Conservation (phyloP, 1,284 basidiomycete species). For the Cystobasidium slooffiae region DNA sequence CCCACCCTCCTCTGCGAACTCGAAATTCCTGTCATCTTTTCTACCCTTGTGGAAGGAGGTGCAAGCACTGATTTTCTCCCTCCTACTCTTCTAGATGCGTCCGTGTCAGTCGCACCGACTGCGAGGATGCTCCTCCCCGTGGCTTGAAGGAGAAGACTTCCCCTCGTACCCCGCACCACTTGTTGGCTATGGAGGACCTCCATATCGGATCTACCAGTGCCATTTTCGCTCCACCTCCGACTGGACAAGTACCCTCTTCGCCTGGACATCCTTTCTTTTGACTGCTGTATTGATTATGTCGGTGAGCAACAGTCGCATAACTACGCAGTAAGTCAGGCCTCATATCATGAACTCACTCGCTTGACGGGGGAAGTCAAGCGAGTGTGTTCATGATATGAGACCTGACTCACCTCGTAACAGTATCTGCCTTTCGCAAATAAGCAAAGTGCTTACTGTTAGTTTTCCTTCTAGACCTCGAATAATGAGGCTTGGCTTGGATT, state of each 20-base stretch:
- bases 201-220: not conserved
- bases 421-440: too few relatives aligned
- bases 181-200: not conserved
- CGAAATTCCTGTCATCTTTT: not conserved
- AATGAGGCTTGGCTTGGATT: too few relatives aligned
- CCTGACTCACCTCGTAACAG: too few relatives aligned
- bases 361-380: too few relatives aligned
- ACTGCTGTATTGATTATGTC: too few relatives aligned
- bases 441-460: too few relatives aligned
- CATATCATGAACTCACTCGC: too few relatives aligned
- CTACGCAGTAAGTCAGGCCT: too few relatives aligned
- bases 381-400: too few relatives aligned
- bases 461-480: too few relatives aligned
- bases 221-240: not conserved
- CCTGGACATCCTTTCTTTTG: not conserved
- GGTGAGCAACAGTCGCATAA: too few relatives aligned
- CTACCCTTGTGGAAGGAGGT: too few relatives aligned
- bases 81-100: constrained; percentile 15
- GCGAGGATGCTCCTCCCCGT: constrained; percentile 30
- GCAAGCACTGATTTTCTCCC: not conserved
- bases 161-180: not conserved
- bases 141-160: constrained; percentile 9
- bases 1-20: not conserved
- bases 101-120: constrained; percentile 17
- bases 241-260: not conserved